Conservation (phyloP, 1,139 yeast genomes). For the Sugiyamaella xylanicola region DNA sequence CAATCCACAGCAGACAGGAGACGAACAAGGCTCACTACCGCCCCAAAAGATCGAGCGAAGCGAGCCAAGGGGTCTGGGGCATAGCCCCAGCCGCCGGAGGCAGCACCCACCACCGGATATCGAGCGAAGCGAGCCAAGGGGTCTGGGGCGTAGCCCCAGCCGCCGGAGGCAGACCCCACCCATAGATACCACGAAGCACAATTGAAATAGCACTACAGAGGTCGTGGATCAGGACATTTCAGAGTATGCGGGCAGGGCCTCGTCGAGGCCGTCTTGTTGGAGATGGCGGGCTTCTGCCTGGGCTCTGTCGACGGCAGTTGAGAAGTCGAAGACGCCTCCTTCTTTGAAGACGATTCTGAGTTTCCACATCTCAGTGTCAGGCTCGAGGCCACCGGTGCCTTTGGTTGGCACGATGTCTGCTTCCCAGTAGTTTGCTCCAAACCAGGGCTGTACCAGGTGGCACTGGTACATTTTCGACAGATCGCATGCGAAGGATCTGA, state of each 20-base stretch:
- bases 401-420: constrained; percentile 29
- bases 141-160: constrained; percentile 1
- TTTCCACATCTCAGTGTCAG: constrained; percentile 32
- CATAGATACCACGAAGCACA: neutral
- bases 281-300: constrained; percentile 6
- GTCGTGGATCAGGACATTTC: neutral
- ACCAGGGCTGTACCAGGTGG: constrained; percentile 41
- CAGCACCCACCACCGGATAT: neutral
- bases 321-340: constrained; percentile 42
- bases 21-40: too few species aligned
- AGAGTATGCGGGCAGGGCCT: constrained; percentile 15
- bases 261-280: constrained; percentile 12
- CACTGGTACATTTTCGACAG: constrained; percentile 29
- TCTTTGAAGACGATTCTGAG: constrained; percentile 34
- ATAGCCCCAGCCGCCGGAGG: neutral
- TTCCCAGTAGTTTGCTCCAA: constrained; percentile 43
- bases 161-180: neutral
- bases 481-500: constrained; percentile 32
- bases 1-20: too few species aligned
- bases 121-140: neutral
- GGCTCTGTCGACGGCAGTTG: neutral
- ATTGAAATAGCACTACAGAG: neutral
- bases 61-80: neutral
- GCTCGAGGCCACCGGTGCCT: constrained; percentile 35
- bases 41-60: too few species aligned